A percentile compares a stretch with the other conserved stretches of the same genome.
phyloP scores from a whole-genome alignment of 371 early-diverging fungal species.

The Lichtheimia corymbifera region DNA sequence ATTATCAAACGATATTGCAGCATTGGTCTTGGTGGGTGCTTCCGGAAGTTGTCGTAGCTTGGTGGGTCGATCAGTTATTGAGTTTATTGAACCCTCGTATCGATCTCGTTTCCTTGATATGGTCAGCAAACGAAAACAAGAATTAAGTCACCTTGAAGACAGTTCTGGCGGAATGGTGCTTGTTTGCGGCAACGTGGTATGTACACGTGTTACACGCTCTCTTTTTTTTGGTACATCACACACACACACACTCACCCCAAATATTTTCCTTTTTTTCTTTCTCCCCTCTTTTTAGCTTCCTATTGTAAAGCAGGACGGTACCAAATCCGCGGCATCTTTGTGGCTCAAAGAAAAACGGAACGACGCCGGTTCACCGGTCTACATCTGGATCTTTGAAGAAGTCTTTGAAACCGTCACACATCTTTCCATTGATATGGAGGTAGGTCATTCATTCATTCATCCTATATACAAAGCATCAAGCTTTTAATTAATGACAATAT shows the following conservation, averaged over 20 bases:
- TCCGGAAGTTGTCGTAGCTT: slow-evolving; percentile 34
- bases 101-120: slow-evolving; percentile 48
- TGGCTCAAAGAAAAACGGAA: slow-evolving; percentile 69
- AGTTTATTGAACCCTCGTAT: slow-evolving; percentile 61
- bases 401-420: slow-evolving; percentile 59
- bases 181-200: slow-evolving; percentile 70
- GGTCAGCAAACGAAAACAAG: slow-evolving; percentile 39
- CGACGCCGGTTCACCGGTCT: slow-evolving; percentile 51
- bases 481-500: too few species aligned
- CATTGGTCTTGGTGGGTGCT: slow-evolving; percentile 48
- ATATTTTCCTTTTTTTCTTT: neutral
- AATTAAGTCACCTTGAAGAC: slow-evolving; percentile 23
- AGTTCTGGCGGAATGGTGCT: slow-evolving; percentile 47
- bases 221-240: neutral
- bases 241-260: neutral
- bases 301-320: slow-evolving; percentile 61
- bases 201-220: slow-evolving; percentile 16
- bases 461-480: too few species aligned
- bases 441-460: slow-evolving; percentile 10
- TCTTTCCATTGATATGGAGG: slow-evolving; percentile 30
- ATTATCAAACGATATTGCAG: slow-evolving; percentile 63
- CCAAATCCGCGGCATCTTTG: slow-evolving; percentile 63
- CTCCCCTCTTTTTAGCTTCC: slow-evolving; percentile 44
- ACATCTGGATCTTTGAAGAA: slow-evolving; percentile 76
- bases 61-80: slow-evolving; percentile 53